These are phyloP conservation scores for Nitzschia inconspicua DNA, from an alignment of 108 stramenopile genomes.

Conservation along the genomic window DNA sequence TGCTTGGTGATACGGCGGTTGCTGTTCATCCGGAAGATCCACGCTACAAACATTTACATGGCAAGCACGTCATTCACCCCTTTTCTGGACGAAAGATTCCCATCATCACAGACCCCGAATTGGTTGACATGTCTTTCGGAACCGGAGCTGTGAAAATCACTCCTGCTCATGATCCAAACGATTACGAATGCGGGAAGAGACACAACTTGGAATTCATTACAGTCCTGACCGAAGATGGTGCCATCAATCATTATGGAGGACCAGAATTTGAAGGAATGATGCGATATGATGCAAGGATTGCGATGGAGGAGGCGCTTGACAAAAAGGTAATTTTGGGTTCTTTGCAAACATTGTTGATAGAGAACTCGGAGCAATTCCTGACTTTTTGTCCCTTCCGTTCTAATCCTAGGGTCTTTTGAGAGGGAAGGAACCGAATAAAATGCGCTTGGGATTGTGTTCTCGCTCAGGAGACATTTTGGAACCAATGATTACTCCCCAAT, in stretches of 20 bases:
- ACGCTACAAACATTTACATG: constrained; percentile 96
- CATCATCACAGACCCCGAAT: constrained; percentile 86
- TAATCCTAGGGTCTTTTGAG: constrained; percentile 71
- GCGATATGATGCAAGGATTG: constrained; percentile 97
- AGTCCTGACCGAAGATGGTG: constrained; percentile 86
- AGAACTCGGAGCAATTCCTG: background rate
- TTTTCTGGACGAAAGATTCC: constrained; percentile 94
- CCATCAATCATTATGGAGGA: constrained; percentile 85
- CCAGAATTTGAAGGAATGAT: constrained; percentile 93
- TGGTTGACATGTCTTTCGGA: constrained; percentile 98
- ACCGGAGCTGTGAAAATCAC: constrained; percentile 99
- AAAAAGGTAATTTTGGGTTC: constrained; percentile 45
- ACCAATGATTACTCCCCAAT: constrained; percentile 99
- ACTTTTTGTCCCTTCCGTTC: background rate
- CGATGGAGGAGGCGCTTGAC: constrained; percentile 93
- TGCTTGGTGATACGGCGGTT: constrained; percentile 99
- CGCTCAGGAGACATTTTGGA: constrained; percentile 98
- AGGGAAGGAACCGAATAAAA: constrained; percentile 95
- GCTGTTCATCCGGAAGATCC: constrained; percentile 98
- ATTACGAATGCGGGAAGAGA: constrained; percentile 97
- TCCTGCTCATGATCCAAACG: constrained; percentile 99
- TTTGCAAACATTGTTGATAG: background rate
- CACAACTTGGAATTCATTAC: constrained; percentile 94
- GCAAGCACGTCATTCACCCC: constrained; percentile 93
- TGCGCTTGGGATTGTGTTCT: constrained; percentile 95